A percentile compares a stretch with the other conserved stretches of the same genome.
These are phyloP conservation scores for Oidiodendron maius DNA, from an alignment of 495 filamentous ascomycete genomes.

Conservation along the genomic window DNA sequence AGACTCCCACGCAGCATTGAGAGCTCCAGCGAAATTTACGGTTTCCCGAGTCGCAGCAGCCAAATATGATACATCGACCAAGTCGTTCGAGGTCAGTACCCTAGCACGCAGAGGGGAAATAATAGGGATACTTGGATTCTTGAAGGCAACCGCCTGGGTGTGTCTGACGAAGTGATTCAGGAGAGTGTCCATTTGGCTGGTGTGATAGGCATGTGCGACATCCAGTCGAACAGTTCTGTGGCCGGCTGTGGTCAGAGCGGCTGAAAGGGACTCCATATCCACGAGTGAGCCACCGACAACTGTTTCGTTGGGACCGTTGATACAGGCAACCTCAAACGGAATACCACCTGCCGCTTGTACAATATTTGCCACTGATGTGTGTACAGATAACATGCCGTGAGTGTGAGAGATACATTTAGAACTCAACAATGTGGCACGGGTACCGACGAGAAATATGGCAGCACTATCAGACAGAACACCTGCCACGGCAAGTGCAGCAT, in stretches of 20 bases:
- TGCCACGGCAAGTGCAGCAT: slow-evolving; percentile 75
- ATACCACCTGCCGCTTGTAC: slow-evolving; percentile 28
- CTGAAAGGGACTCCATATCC: slow-evolving; percentile 49
- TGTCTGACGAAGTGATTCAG: slow-evolving; percentile 56
- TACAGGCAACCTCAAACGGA: slow-evolving; percentile 46
- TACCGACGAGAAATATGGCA: slow-evolving; percentile 73
- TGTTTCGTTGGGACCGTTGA: slow-evolving; percentile 54
- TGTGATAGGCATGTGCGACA: slow-evolving; percentile 75
- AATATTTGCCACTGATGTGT: slow-evolving; percentile 33
- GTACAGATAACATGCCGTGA: slow-evolving; percentile 60
- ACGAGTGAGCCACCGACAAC: slow-evolving; percentile 48
- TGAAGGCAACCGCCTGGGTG: slow-evolving; percentile 48
- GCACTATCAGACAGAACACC: slow-evolving; percentile 75
- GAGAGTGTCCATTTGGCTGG: slow-evolving; percentile 68
- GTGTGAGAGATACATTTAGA: slow-evolving; percentile 60
- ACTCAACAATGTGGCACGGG: slow-evolving; percentile 65
- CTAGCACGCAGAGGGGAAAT: slow-evolving; percentile 63
- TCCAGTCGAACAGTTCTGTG: slow-evolving; percentile 60
- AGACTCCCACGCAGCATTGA: slow-evolving; percentile 46
- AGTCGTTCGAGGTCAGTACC: slow-evolving; percentile 45
- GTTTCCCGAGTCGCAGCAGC: slow-evolving; percentile 59
- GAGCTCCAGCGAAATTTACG: slow-evolving; percentile 64
- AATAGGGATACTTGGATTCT: slow-evolving; percentile 55
- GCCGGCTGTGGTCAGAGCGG: slow-evolving; percentile 52
- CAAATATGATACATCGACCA: slow-evolving; percentile 56